These are phyloP conservation scores for Aspergillus neoniger DNA, from an alignment of 2,329 filamentous ascomycete genomes.

Conservation along the genomic window DNA sequence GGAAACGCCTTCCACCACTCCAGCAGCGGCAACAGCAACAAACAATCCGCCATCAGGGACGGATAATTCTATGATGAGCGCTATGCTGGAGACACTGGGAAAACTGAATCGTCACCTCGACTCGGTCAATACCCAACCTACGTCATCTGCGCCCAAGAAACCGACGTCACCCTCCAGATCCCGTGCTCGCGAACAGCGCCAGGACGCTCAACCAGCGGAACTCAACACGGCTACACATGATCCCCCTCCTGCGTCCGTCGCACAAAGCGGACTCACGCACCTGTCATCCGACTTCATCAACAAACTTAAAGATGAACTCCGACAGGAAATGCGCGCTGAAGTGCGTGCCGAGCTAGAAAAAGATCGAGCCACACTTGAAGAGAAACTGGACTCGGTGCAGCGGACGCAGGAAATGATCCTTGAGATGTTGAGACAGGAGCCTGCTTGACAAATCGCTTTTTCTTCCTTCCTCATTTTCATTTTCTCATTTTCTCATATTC, in stretches of 20 bases:
- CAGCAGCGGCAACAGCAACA: neutral
- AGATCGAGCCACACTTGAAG: constrained; percentile 35
- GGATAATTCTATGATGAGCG: constrained; percentile 29
- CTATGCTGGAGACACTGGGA: constrained; percentile 39
- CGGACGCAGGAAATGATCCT: constrained; percentile 45
- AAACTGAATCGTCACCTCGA: constrained; percentile 43
- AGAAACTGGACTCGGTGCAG: constrained; percentile 42
- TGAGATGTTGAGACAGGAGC: constrained; percentile 42
- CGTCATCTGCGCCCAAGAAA: constrained; percentile 27
- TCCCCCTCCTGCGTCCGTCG: neutral
- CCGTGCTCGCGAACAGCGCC: neutral
- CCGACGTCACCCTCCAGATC: constrained; percentile 8
- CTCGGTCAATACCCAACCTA: constrained; percentile 23
- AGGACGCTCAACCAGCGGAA: neutral
- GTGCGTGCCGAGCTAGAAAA: constrained; percentile 37
- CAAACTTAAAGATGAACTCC: constrained; percentile 36
- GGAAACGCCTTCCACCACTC: neutral
- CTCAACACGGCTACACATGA: neutral
- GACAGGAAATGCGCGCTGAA: constrained; percentile 36
- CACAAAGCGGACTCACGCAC: neutral
- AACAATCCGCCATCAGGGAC: constrained; percentile 2
- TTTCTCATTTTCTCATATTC: neutral
- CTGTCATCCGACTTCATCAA: constrained; percentile 18
- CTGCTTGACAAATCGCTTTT: constrained; percentile 19
- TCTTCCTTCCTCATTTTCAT: neutral